Percentiles rank a stretch among this genome's conserved stretches.
These are phyloP conservation scores for Peronospora tabacina DNA, from an alignment of 352 stramenopile species.

Conservation along the genomic window DNA sequence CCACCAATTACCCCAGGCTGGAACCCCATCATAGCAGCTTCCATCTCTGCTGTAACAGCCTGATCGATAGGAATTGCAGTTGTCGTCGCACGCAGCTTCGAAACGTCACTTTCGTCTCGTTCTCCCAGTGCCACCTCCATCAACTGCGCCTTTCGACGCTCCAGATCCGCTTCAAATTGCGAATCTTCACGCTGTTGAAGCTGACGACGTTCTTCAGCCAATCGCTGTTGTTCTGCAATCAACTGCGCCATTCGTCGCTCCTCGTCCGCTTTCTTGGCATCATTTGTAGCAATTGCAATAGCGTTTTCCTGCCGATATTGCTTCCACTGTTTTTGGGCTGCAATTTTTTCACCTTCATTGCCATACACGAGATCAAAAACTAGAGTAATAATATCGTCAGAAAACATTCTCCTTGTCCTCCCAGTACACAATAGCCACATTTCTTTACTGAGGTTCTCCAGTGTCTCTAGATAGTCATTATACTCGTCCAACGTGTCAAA, in stretches of 20 bases:
- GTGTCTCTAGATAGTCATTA: constrained; percentile 80
- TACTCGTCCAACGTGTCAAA: constrained; percentile 83
- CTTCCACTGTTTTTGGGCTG: constrained; percentile 80
- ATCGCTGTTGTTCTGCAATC: constrained; percentile 72
- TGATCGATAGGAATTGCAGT: constrained; percentile 82
- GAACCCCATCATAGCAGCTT: constrained; percentile 85
- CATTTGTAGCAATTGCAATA: constrained; percentile 77
- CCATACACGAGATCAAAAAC: constrained; percentile 84
- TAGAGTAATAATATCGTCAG: constrained; percentile 24
- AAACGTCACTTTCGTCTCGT: constrained; percentile 70
- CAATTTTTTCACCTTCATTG: constrained; percentile 57
- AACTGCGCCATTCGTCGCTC: constrained; percentile 80
- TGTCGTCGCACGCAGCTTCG: constrained; percentile 62
- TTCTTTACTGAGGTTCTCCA: constrained; percentile 76
- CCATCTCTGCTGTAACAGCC: constrained; percentile 81
- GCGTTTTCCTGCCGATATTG: constrained; percentile 77
- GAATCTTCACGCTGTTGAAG: constrained; percentile 73
- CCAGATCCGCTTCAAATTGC: constrained; percentile 72
- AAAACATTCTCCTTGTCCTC: neutral
- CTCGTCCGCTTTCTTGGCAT: constrained; percentile 81
- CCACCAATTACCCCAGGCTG: constrained; percentile 65
- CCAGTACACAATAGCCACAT: neutral
- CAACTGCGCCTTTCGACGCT: constrained; percentile 75
- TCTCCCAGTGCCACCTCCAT: constrained; percentile 83
- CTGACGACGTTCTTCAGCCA: constrained; percentile 67